Percentiles rank a stretch among this genome's conserved stretches.
phyloP scores from a whole-genome alignment of 441 rosid species.

The Populus hybrid region DNA sequence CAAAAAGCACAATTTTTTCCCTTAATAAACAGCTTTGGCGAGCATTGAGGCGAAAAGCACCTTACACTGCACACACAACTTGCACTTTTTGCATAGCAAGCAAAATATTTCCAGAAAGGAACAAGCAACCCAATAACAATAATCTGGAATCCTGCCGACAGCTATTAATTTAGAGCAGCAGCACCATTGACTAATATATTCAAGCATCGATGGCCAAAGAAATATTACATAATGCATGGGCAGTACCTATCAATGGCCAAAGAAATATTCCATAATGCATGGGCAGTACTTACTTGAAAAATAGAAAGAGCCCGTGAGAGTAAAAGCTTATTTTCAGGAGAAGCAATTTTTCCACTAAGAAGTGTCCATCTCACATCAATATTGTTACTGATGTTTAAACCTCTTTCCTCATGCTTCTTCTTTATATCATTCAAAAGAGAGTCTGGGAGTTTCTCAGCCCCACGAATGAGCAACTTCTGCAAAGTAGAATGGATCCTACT shows the following conservation, averaged over 20 bases:
- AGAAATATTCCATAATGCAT: background rate
- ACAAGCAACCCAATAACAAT: background rate
- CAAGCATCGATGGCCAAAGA: background rate
- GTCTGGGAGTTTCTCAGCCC: constrained; percentile 56
- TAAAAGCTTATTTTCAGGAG: constrained; percentile 49
- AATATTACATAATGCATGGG: background rate
- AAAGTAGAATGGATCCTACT: constrained; percentile 49
- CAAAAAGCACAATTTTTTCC: background rate
- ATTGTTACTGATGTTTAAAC: constrained; percentile 30
- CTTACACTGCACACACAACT: background rate
- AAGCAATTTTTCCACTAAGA: constrained; percentile 52
- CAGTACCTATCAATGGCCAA: constrained; percentile 25
- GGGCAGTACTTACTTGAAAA: constrained; percentile 52
- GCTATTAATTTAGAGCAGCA: background rate
- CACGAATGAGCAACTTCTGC: constrained; percentile 49
- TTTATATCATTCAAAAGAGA: constrained; percentile 41
- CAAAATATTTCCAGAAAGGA: background rate
- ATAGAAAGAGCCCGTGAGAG: constrained; percentile 68
- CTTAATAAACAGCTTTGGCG: background rate
- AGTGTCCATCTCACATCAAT: constrained; percentile 66
- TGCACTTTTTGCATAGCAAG: background rate
- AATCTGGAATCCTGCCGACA: background rate
- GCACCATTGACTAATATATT: background rate
- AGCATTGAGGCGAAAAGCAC: background rate
- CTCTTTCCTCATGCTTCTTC: constrained; percentile 45